Evolutionary conservation across 441 rosid genomes (phyloP), one percentile per base, ranked within the genome.

Genomic region (Croton setiger): DNA sequence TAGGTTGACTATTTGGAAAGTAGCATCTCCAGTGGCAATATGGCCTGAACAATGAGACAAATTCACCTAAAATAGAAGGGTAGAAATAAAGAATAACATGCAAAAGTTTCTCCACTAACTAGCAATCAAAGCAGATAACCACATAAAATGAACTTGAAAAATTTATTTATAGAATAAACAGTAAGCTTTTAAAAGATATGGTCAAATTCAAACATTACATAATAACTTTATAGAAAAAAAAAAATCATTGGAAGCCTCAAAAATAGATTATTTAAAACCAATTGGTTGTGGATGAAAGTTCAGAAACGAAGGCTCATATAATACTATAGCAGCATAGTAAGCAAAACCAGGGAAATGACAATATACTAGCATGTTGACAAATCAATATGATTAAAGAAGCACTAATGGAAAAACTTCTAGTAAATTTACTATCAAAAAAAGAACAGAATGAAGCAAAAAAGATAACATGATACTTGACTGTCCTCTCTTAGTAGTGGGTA

Each of bases 21-120:
- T 92, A 92, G 78, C 96, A 92, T 80, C 97, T 84, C 97, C 97
- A 92, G 70, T n/a, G n/a, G n/a, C n/a, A n/a, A n/a, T 92, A 92
- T 60, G 97, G 97, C 82, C 97, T 91, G 86, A 54, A 68, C 49
- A 77, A 60, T 51, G 17, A 62, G n/a, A n/a, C 43, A 52, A 41
- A 52, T 11, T n/a, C 9, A 18, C 0, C n/a, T n/a, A n/a, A n/a
- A n/a, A n/a, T n/a, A n/a, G n/a, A n/a, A n/a, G n/a, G n/a, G n/a
- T n/a, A n/a, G n/a, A n/a, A n/a, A n/a, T n/a, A n/a, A n/a, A n/a
- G n/a, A n/a, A n/a, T n/a, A n/a, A n/a, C n/a, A n/a, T n/a, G n/a
- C n/a, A n/a, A n/a, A n/a, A n/a, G n/a, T n/a, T n/a, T n/a, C n/a
- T n/a, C n/a, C n/a, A n/a, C n/a, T n/a, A n/a, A n/a, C n/a, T n/a